Evolutionary conservation across 805 yeast species (phyloP).

Genomic region (Schizosaccharomyces octosporus): DNA sequence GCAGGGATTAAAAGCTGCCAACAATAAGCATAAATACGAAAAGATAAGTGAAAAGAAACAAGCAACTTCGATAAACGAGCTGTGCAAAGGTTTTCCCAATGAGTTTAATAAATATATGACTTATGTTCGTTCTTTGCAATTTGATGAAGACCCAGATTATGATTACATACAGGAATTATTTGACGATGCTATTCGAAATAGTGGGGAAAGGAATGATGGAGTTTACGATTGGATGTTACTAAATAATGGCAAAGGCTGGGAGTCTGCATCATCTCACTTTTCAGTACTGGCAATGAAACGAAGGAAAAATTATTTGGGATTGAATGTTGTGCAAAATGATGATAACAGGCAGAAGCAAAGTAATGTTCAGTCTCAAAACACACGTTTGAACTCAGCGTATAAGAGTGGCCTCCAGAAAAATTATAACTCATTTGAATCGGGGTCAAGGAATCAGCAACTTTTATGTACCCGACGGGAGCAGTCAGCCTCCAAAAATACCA

Average conservation of each 20-base stretch:
- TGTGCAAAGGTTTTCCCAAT: conserved; percentile 71
- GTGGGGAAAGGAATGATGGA: conserved; percentile 53
- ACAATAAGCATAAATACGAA: conserved; percentile 91
- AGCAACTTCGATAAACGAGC: conserved; percentile 60
- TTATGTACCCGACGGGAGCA: not conserved
- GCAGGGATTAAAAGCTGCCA: conserved; percentile 97
- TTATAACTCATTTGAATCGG: not conserved
- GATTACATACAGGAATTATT: conserved; percentile 58
- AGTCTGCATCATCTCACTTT: conserved; percentile 23
- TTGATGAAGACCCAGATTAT: conserved; percentile 88
- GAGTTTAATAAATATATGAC: conserved; percentile 84
- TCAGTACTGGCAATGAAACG: conserved; percentile 2
- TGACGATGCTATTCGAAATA: conserved; percentile 49
- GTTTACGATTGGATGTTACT: conserved; percentile 96
- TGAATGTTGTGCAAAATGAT: not conserved
- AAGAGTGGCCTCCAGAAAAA: not conserved
- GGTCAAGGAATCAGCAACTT: not conserved
- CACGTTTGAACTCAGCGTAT: not conserved
- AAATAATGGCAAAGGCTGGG: conserved; percentile 93
- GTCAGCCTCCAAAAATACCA: not conserved
- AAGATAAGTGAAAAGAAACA: conserved; percentile 92
- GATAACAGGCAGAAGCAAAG: not conserved
- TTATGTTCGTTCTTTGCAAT: conserved; percentile 64
- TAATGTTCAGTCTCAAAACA: not conserved
- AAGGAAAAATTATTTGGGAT: not conserved